These are phyloP conservation scores for Bipolaris oryzae DNA, from an alignment of 2,329 filamentous ascomycete genomes.

Conservation along the genomic window DNA sequence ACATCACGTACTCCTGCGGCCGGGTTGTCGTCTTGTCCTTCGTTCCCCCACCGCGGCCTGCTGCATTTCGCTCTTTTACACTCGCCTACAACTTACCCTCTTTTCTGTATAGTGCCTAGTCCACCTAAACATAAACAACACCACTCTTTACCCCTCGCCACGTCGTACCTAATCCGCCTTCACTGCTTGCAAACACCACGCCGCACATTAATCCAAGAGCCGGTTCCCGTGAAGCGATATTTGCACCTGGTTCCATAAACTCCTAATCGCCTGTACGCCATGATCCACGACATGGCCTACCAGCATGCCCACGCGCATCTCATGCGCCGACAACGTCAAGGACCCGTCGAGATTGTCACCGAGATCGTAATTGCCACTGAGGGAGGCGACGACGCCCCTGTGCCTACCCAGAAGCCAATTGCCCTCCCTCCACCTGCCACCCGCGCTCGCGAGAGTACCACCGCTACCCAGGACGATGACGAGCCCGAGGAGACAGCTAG, in stretches of 20 bases:
- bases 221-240: constrained; percentile 13
- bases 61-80: constrained; percentile 43
- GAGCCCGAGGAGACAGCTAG: constrained; percentile 19
- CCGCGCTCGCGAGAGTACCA: constrained; percentile 22
- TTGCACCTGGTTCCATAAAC: not conserved
- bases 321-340: constrained; percentile 36
- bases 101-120: constrained; percentile 43
- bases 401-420: constrained; percentile 15
- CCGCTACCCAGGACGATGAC: constrained; percentile 19
- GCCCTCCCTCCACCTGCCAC: constrained; percentile 30
- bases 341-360: constrained; percentile 31
- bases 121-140: constrained; percentile 25
- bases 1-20: constrained; percentile 37
- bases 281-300: constrained; percentile 27
- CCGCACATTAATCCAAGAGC: constrained; percentile 15
- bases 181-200: constrained; percentile 31
- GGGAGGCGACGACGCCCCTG: constrained; percentile 56
- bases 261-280: constrained; percentile 7
- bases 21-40: constrained; percentile 50
- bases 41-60: constrained; percentile 45
- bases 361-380: constrained; percentile 57
- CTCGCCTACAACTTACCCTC: constrained; percentile 31
- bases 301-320: constrained; percentile 38
- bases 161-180: constrained; percentile 30
- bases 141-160: constrained; percentile 33